Base-by-base conservation (phyloP, 192 early-diverging fungal genomes). In the Coemansia sp. region DNA sequence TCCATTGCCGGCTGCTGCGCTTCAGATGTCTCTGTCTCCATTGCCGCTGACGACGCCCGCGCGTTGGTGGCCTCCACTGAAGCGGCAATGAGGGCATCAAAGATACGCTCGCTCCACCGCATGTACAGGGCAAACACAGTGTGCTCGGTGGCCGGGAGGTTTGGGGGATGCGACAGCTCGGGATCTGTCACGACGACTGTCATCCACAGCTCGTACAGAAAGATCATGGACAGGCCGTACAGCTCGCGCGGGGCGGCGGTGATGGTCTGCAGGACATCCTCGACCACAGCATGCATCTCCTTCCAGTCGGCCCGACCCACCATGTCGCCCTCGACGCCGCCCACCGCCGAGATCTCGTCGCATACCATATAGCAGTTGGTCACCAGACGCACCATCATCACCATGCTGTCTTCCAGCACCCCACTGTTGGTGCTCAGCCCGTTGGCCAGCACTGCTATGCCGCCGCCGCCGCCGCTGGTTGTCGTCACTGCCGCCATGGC, bases 131-230 rank as follows among this genome's bases (percentile, higher is more conserved):
- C 46, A 20, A 65, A 38, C 13, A 47, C 33, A 18, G 52, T 56
- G 37, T 36, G 43, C 27, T 61, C 39, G 37, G 14, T 20, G 0
- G 17, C 38, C 7, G 45, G 19, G 12, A 29, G 31, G 11, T 31
- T 39, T 0, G 56, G 56, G 11, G 32, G 28, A 30, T 42, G 38
- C 14, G 41, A 13, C 40, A 64, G 42, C 16, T 61, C 44, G 9
- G 62, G 69, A 30, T 73, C 57, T 10, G 58, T 49, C 18, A 53
- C 47, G 9, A 53, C 44, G 1, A 73, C 62, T 9, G 69, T 54
- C 54, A 73, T 55, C 69, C 69, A 73, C 34, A 73, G 32, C 62
- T 73, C 69, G 29, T 73, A 73, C 19, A 73, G 34, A 7, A 65
- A 32, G 25, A 60, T 32, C 21, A 64, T 47, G 3, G 53, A 61